These are phyloP conservation scores for Salmacisia buchloeana DNA, from an alignment of 1,284 basidiomycete genomes.

Conservation along the genomic window DNA sequence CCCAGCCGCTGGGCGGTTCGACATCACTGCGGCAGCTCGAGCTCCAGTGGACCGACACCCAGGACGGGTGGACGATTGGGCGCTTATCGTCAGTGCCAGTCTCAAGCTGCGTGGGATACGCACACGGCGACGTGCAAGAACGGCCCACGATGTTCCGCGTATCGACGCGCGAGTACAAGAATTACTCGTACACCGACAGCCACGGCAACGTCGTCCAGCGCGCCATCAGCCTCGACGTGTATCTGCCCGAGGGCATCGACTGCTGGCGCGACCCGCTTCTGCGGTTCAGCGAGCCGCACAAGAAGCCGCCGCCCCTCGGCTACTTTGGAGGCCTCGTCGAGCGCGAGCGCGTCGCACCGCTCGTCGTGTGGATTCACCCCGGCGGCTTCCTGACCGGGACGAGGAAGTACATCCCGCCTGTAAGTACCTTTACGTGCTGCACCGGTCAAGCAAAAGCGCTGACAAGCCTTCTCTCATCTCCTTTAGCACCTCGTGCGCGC, in stretches of 20 bases:
- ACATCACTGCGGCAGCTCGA: too few relatives aligned
- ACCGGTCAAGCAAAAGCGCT: background rate
- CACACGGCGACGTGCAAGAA: too few relatives aligned
- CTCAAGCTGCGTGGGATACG: too few relatives aligned
- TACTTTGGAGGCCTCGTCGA: background rate
- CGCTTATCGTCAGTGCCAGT: too few relatives aligned
- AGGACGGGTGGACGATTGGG: too few relatives aligned
- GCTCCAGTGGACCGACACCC: too few relatives aligned
- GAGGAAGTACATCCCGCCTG: conserved; percentile 28
- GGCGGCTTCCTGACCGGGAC: conserved; percentile 36
- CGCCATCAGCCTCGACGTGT: conserved; percentile 30
- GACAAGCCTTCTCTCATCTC: background rate
- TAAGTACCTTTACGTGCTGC: background rate
- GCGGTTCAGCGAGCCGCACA: conserved; percentile 12
- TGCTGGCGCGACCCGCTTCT: conserved; percentile 4
- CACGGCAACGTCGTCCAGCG: conserved; percentile 7
- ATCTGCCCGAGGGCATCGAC: conserved; percentile 17
- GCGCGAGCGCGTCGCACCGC: conserved; percentile 7
- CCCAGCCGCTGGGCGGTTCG: too few relatives aligned
- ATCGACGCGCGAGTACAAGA: conserved; percentile 31
- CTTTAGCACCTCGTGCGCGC: conserved; percentile 22
- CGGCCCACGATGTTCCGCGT: background rate
- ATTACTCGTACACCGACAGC: conserved; percentile 23
- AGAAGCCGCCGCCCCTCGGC: background rate
- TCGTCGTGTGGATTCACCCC: conserved; percentile 32